phyloP scores from a whole-genome alignment of 306 rosid genomes.

The Castanea crenata region DNA sequence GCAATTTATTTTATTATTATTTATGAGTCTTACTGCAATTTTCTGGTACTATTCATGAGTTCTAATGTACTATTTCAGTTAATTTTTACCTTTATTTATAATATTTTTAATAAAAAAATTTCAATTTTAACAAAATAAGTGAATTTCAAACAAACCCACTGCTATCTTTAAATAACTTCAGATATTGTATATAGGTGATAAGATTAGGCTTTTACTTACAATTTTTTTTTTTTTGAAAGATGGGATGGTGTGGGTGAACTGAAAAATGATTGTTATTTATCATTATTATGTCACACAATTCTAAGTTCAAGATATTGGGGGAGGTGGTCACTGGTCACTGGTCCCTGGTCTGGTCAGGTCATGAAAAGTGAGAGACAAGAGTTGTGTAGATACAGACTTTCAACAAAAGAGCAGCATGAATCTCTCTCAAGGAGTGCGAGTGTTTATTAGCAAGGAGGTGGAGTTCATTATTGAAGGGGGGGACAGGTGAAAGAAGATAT shows the following conservation, averaged over 20 bases:
- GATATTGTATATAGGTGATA: neutral
- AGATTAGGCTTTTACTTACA: neutral
- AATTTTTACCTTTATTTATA: no score
- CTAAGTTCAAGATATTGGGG: neutral
- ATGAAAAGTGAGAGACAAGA: neutral
- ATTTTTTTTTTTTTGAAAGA: neutral
- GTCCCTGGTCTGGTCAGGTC: no score
- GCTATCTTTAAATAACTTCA: neutral
- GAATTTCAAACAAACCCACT: no score
- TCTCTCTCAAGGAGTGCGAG: neutral
- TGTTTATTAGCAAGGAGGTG: neutral
- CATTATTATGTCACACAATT: neutral
- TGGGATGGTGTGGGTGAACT: neutral
- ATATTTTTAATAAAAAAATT: no score
- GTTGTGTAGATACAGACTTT: neutral
- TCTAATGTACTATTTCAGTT: no score
- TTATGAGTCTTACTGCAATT: no score
- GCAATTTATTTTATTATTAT: no score
- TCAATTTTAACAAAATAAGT: no score
- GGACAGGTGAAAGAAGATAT: neutral
- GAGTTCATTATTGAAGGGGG: conserved; percentile 1
- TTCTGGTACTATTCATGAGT: no score
- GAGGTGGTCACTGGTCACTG: no score
- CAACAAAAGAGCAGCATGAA: neutral
- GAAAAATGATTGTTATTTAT: no score